Conservation (phyloP, 2,329 filamentous ascomycete genomes). For the Bipolaris cookei region DNA sequence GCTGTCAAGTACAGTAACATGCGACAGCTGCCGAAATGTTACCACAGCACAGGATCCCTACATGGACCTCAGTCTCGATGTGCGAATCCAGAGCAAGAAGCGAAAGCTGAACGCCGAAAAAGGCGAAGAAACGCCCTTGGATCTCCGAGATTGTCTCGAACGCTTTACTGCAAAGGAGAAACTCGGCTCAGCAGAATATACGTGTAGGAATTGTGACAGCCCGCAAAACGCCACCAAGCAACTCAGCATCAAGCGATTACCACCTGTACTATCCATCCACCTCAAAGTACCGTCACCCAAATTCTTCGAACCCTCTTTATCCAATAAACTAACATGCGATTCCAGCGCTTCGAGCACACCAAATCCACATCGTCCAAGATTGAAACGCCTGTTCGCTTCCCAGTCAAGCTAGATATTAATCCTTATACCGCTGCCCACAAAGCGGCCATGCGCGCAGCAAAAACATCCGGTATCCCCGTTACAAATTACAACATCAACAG, state of each 20-base stretch:
- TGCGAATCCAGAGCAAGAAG: conserved; percentile 78
- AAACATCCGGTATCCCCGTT: conserved; percentile 47
- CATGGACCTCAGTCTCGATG: conserved; percentile 84
- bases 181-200: conserved; percentile 76
- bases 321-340: neutral
- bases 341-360: conserved; percentile 74
- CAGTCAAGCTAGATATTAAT: conserved; percentile 84
- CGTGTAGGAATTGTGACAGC: conserved; percentile 79
- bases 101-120: conserved; percentile 55
- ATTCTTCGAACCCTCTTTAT: neutral
- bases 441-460: conserved; percentile 30
- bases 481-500: conserved; percentile 44
- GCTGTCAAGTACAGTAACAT: conserved; percentile 87
- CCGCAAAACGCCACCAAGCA: conserved; percentile 81
- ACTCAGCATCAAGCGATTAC: conserved; percentile 81
- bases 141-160: conserved; percentile 70
- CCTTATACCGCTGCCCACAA: conserved; percentile 77
- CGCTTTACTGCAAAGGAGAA: conserved; percentile 88
- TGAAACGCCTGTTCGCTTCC: conserved; percentile 84
- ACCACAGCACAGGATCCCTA: conserved; percentile 87
- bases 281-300: conserved; percentile 71
- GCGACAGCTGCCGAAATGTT: conserved; percentile 81
- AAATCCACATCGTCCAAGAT: conserved; percentile 82
- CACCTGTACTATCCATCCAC: conserved; percentile 89
- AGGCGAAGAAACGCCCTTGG: conserved; percentile 45